Conservation (phyloP, 352 stramenopile species). For the Pythium graminicola region DNA sequence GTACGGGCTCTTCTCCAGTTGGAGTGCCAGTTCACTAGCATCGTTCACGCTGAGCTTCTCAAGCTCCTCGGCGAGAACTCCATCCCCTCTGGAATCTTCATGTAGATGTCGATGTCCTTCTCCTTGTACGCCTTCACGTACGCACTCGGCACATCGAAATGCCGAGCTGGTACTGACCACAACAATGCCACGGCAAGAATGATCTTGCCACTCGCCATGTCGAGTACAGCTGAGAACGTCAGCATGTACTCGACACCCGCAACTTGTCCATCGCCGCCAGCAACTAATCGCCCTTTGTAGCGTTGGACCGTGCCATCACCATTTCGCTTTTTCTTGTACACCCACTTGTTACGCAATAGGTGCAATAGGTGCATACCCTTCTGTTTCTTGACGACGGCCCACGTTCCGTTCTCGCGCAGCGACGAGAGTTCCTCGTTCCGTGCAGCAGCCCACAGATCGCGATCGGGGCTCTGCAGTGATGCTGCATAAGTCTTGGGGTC, state of each 20-base stretch:
- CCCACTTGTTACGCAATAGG: constrained; percentile 27
- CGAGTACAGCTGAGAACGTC: constrained; percentile 26
- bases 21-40: constrained; percentile 9
- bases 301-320: constrained; percentile 12
- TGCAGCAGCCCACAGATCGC: constrained; percentile 2
- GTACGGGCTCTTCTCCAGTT: constrained; percentile 22
- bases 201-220: constrained; percentile 23
- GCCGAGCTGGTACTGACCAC: constrained; percentile 21
- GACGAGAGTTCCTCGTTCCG: constrained; percentile 2
- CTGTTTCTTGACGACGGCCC: background rate
- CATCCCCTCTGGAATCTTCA: constrained; percentile 22
- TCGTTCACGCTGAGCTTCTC: constrained; percentile 5
- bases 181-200: constrained; percentile 11
- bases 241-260: constrained; percentile 19
- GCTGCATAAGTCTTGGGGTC: constrained; percentile 7
- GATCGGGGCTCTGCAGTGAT: background rate
- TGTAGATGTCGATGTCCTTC: constrained; percentile 17
- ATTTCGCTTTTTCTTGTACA: constrained; percentile 27
- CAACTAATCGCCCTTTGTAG: constrained; percentile 22
- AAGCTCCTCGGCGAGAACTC: constrained; percentile 6
- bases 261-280: constrained; percentile 21
- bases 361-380: constrained; percentile 10
- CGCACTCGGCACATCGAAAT: constrained; percentile 29
- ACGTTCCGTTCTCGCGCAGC: constrained; percentile 10
- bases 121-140: constrained; percentile 29